Evolutionary conservation across 345 rosid genomes (phyloP), one percentile per base, ranked within the genome.

Genomic region (Mallotus nudiflorus): DNA sequence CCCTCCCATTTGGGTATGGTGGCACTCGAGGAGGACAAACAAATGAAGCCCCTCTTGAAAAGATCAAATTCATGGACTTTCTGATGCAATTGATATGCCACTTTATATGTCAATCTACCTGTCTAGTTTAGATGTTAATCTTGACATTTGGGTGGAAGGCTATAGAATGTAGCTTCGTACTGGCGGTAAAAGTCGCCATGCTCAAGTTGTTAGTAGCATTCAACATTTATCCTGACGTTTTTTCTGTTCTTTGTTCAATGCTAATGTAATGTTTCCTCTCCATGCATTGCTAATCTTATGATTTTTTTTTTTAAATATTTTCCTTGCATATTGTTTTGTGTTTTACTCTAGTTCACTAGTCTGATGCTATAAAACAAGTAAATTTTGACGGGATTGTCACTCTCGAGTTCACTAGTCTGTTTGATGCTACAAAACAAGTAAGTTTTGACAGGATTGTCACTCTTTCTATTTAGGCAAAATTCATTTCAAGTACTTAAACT

Each of bases 1-100:
- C 99, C 99, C 3, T 90, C 99, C 40, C 96, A 89, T 69, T 53
- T 95, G 60, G 97, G 99, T 37, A 95, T 90, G 97, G 66, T 95
- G 67, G 66, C 97, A 42, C 87, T 90, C 0, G 97, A 88, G 68
- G 97, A 92, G 80, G 99, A 92, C 82, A 90, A 79, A 79, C 96
- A 90, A 62, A 82, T 83, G 92, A 89, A 90, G 85, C 89, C 97
- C 42, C 73, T 72, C 12, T 70, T 91, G 74, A 87, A 76, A 82
- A 85, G 97, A 81, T 95, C 97, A 69, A 83, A 85, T 82, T 92
- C 97, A 6, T 92, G 62, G 73, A 73, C 75, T n/a, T 27, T 29
- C 64, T 69, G 48, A 69, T 33, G 28, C 25, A 22, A 11, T 18
- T 28, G 25, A 16, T 60, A 48, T 29, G 10, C 57, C 20, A 40